Percentiles rank a stretch among this genome's conserved stretches.
phyloP scores from a whole-genome alignment of 345 rosid species.

The Heritiera fomes region DNA sequence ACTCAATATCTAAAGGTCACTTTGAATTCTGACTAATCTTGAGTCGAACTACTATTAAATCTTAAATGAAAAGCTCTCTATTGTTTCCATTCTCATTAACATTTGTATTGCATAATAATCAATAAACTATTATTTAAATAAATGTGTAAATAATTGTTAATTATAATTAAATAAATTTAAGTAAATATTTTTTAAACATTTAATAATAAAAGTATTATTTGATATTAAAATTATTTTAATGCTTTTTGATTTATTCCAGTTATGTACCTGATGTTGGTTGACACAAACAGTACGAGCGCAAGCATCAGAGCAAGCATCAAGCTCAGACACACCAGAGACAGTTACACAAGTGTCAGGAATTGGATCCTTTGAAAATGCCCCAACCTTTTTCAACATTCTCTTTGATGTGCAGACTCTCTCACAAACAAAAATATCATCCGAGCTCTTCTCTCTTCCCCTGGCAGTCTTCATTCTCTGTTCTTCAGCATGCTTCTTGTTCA shows the following conservation, averaged over 20 bases:
- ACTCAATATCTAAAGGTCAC: too few relatives aligned
- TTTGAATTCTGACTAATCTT: too few relatives aligned
- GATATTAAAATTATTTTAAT: too few relatives aligned
- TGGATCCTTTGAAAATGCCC: conserved; percentile 80
- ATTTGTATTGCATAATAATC: too few relatives aligned
- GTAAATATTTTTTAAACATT: too few relatives aligned
- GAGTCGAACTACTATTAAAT: too few relatives aligned
- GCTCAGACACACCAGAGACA: conserved; percentile 80
- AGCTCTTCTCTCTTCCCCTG: conserved; percentile 75
- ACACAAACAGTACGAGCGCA: conserved; percentile 82
- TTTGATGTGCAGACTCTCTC: conserved; percentile 92
- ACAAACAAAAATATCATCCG: conserved; percentile 84
- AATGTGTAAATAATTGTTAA: too few relatives aligned
- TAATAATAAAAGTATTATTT: too few relatives aligned
- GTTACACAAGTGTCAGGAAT: conserved; percentile 77
- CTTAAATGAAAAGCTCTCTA: too few relatives aligned
- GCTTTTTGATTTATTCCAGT: conserved; percentile 56
- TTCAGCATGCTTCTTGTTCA: conserved; percentile 58
- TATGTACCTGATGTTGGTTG: conserved; percentile 85
- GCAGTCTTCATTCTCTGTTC: conserved; percentile 74
- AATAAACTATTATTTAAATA: too few relatives aligned
- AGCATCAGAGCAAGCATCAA: conserved; percentile 88
- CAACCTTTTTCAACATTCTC: conserved; percentile 83
- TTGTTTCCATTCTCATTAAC: too few relatives aligned
- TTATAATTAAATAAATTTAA: too few relatives aligned